A percentile compares a stretch with the other conserved stretches of the same genome.
These are phyloP conservation scores for Populus hybrid DNA, from an alignment of 441 rosid genomes.

Conservation along the genomic window DNA sequence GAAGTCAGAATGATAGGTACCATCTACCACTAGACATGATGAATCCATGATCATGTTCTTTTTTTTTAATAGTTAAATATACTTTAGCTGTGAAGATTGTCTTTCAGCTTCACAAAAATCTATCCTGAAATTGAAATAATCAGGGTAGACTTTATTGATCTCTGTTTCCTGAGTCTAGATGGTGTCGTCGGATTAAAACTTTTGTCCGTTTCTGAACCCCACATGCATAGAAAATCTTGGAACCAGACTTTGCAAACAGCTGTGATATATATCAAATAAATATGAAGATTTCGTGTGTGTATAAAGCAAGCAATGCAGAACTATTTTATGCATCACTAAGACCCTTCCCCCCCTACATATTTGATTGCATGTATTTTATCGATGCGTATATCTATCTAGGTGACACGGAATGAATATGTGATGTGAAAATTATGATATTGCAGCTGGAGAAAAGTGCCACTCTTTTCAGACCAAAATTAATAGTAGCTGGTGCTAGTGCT, in stretches of 20 bases:
- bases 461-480: conserved; percentile 94
- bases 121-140: neutral
- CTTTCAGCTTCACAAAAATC: neutral
- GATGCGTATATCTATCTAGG: neutral
- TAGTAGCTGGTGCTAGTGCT: too few species aligned
- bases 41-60: neutral
- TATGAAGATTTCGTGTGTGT: neutral
- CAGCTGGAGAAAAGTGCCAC: conserved; percentile 85
- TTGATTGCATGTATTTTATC: neutral
- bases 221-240: neutral
- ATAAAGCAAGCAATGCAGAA: neutral
- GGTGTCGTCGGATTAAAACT: neutral
- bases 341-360: neutral
- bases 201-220: neutral
- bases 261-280: neutral
- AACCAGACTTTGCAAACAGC: neutral
- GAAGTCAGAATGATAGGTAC: neutral
- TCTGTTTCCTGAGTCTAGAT: neutral
- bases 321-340: neutral
- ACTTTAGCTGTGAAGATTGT: neutral
- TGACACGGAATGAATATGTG: neutral
- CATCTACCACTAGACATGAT: neutral
- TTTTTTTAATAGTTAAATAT: neutral
- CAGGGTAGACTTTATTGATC: neutral
- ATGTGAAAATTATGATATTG: conserved; percentile 15